A percentile compares a stretch with the other conserved stretches of the same genome.
Evolutionary conservation across 1,284 basidiomycete species (phyloP).

Genomic region (Xanthoconium separans): DNA sequence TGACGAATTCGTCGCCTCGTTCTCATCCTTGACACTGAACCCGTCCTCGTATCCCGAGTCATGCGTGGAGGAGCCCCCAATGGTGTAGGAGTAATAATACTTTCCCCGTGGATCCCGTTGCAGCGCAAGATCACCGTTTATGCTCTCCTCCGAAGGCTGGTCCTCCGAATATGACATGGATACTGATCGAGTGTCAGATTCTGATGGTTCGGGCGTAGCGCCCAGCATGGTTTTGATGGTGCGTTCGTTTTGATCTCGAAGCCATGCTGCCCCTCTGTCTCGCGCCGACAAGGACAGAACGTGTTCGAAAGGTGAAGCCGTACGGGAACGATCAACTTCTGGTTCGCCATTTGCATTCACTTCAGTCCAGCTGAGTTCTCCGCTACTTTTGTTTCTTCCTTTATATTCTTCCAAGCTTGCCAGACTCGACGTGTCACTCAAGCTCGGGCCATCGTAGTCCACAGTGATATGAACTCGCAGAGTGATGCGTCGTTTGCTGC

Average conservation of each 20-base stretch:
- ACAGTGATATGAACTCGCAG: constrained; percentile 74
- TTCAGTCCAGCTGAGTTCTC: constrained; percentile 56
- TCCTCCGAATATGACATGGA: constrained; percentile 35
- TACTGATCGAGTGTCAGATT: constrained; percentile 49
- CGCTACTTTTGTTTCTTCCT: constrained; percentile 57
- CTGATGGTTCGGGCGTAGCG: constrained; percentile 57
- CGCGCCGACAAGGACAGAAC: constrained; percentile 46
- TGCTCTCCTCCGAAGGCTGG: constrained; percentile 33
- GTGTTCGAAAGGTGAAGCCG: constrained; percentile 40
- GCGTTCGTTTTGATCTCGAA: constrained; percentile 76
- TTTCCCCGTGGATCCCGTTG: constrained; percentile 66
- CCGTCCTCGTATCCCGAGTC: constrained; percentile 55
- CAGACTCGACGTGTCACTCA: constrained; percentile 83
- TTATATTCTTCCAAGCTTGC: constrained; percentile 73
- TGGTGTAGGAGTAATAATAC: constrained; percentile 73
- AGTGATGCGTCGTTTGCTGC: constrained; percentile 69
- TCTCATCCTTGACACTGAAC: constrained; percentile 35
- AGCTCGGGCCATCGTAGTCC: constrained; percentile 88
- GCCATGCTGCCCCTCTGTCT: constrained; percentile 76
- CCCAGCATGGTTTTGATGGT: constrained; percentile 60
- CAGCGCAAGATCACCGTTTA: constrained; percentile 62
- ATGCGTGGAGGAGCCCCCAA: constrained; percentile 47
- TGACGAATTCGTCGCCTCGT: constrained; percentile 22
- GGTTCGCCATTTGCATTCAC: constrained; percentile 39
- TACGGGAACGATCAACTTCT: constrained; percentile 54